Conservation (phyloP, 164 flowering plant species). For the Stephania cephalantha region DNA sequence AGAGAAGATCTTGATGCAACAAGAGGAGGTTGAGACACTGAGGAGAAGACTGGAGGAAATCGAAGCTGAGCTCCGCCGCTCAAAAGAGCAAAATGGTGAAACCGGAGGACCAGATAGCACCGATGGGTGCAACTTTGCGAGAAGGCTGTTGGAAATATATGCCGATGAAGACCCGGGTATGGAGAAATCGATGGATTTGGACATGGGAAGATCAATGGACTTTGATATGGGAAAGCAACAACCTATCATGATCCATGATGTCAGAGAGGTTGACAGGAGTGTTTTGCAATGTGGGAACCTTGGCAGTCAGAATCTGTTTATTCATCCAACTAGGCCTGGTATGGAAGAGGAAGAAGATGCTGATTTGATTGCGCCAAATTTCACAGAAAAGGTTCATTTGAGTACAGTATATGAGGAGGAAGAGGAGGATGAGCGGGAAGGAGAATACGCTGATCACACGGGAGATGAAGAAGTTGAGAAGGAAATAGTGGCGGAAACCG, state of each 20-base stretch:
- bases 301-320: background rate
- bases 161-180: constrained; percentile 65
- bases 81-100: constrained; percentile 26
- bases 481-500: constrained; percentile 64
- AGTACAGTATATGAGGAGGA: constrained; percentile 93
- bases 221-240: constrained; percentile 36
- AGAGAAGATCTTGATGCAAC: constrained; percentile 71
- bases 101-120: constrained; percentile 14
- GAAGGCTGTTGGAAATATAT: constrained; percentile 48
- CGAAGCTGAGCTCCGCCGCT: constrained; percentile 47
- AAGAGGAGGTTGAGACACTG: constrained; percentile 70
- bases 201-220: constrained; percentile 24
- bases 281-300: constrained; percentile 5
- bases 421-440: constrained; percentile 60
- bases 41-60: constrained; percentile 66
- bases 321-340: background rate
- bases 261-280: constrained; percentile 24
- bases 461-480: constrained; percentile 77
- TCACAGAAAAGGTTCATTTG: constrained; percentile 39
- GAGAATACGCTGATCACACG: constrained; percentile 27
- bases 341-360: constrained; percentile 20
- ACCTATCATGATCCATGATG: constrained; percentile 28
- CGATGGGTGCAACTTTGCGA: constrained; percentile 54
- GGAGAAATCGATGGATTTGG: constrained; percentile 92
- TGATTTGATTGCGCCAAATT: constrained; percentile 21